Evolutionary conservation across 116 monocot species (phyloP).

Genomic region (Trichopus zeylanicus): DNA sequence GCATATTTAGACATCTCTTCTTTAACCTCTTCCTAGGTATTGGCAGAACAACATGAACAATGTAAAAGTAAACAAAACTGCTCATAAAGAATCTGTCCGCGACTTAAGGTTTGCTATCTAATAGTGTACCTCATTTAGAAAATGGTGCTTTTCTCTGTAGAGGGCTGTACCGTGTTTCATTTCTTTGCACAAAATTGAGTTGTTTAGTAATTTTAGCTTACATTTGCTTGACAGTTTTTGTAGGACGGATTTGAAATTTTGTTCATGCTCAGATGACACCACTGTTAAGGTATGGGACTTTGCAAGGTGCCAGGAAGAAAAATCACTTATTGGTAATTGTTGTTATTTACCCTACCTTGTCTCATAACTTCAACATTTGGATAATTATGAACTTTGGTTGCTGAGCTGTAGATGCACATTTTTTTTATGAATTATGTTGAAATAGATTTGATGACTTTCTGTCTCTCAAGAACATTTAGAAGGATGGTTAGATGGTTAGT

Average conservation of each 20-base stretch:
- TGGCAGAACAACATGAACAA: constrained; percentile 99
- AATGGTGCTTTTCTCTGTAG: no score
- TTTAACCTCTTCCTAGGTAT: constrained; percentile 41
- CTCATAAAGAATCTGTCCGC: constrained; percentile 96
- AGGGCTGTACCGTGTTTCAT: background rate
- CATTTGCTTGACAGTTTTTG: constrained; percentile 60
- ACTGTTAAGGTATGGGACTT: constrained; percentile 99
- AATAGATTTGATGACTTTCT: no score
- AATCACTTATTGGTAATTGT: constrained; percentile 93
- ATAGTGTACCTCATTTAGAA: no score
- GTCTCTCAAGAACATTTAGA: no score
- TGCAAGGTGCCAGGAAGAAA: constrained; percentile 96
- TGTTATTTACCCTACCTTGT: background rate
- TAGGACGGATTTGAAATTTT: constrained; percentile 95
- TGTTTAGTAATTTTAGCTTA: background rate
- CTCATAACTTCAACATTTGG: no score
- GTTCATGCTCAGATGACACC: constrained; percentile 97
- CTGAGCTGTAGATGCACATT: no score
- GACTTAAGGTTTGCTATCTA: constrained; percentile 61
- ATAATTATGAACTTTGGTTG: no score
- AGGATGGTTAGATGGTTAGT: no score
- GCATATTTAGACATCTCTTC: background rate
- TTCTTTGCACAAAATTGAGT: background rate
- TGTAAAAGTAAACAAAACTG: constrained; percentile 94
- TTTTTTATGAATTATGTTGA: no score